Base-by-base conservation (phyloP, 306 rosid genomes). In the Rosa persica region DNA sequence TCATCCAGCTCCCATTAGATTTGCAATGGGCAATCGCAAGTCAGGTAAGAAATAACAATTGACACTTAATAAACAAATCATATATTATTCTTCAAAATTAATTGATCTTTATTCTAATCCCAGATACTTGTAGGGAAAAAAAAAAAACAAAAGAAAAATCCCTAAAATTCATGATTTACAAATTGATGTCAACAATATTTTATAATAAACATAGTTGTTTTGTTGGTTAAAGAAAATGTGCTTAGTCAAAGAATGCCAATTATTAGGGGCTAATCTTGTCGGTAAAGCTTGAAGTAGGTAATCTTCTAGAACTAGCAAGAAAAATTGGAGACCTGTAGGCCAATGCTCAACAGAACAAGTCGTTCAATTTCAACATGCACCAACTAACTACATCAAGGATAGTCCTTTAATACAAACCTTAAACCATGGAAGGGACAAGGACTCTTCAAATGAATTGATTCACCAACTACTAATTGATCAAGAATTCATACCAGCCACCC, bases 1-100 rank as follows among this genome's bases (percentile, higher is more conserved):
- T 95, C 86, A 93, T 95, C 87, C 99, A 93, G 68, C 99, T 95
- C 47, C 99, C 99, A 6, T 82, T 95, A 67, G 99, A 95, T 86
- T 67, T 95, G 91, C 99, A 95, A 60, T 92, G 99, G 99, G 87
- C 97, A 58, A 91, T 95, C 25, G 99, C 97, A 65, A 89, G 88
- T 73, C 85, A 95, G 98, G 99, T 95, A 87, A 85, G 20, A 19
- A 38, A 36, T 16, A 36, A 65, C 10, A 16, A 36, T 3, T 3
- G 2, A 13, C 46, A 2, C 6, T 25, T 61, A 4, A 23, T 12
- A 27, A 27, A 23, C 6, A 22, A 57, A 58, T 27, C 65, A 58
- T 58, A 11, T 58, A 58, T 23, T 61, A 12, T 61, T 12, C 39
- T 25, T 30, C 40, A 61, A 3, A 51, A 27, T 12, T 27, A 34